phyloP scores from a whole-genome alignment of 2,329 filamentous ascomycete species.

The Pseudopyrenochaeta lycopersici region DNA sequence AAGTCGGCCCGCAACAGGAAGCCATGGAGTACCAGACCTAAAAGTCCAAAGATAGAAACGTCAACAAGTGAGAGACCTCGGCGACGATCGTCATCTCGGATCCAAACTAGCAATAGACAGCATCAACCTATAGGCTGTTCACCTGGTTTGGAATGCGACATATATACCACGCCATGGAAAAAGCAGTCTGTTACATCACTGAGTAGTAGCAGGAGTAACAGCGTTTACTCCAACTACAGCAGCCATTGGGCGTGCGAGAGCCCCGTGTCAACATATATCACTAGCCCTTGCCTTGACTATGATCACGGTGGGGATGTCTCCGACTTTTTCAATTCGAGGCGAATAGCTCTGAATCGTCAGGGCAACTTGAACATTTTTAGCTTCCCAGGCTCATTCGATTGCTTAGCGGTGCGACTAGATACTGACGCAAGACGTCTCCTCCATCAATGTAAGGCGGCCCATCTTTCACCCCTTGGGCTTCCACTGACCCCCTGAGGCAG shows the following conservation, averaged over 20 bases:
- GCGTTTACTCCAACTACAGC: slow-evolving; percentile 19
- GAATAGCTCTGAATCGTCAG: slow-evolving; percentile 7
- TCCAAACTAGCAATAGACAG: slow-evolving; percentile 4
- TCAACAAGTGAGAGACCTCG: slow-evolving; percentile 1
- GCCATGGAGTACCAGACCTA: slow-evolving; percentile 44
- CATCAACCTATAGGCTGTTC: background rate
- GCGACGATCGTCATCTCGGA: slow-evolving; percentile 5
- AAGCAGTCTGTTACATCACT: slow-evolving; percentile 20
- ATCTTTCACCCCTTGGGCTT: background rate
- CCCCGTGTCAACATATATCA: slow-evolving; percentile 17
- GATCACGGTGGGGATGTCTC: slow-evolving; percentile 19
- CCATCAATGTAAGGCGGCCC: slow-evolving; percentile 37
- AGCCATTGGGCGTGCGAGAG: slow-evolving; percentile 19
- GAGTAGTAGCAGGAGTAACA: slow-evolving; percentile 24
- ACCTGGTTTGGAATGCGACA: background rate
- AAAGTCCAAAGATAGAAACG: slow-evolving; percentile 23
- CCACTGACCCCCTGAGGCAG: slow-evolving; percentile 21
- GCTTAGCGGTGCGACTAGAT: slow-evolving; percentile 34
- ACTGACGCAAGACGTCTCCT: slow-evolving; percentile 27
- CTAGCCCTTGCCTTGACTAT: slow-evolving; percentile 23
- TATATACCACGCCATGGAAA: slow-evolving; percentile 12
- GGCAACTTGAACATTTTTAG: slow-evolving; percentile 22
- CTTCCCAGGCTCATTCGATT: slow-evolving; percentile 31
- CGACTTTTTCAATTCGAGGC: slow-evolving; percentile 9
- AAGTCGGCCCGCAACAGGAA: slow-evolving; percentile 42